A percentile compares a stretch with the other conserved stretches of the same genome.
These are phyloP conservation scores for Magnusiomyces sp. DNA, from an alignment of 1,139 yeast species.

Conservation along the genomic window DNA sequence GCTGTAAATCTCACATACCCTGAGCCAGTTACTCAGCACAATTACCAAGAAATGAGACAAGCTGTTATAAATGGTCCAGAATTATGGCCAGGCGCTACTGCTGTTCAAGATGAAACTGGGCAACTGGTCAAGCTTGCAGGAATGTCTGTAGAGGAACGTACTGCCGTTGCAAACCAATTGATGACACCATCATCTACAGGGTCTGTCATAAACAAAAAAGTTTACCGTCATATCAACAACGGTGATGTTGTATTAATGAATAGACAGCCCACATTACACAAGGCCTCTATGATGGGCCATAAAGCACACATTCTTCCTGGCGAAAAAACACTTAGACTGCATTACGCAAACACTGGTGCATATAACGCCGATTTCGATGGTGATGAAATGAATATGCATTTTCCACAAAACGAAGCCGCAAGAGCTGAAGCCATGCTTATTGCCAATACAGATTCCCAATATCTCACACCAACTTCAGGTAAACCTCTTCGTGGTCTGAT, in stretches of 20 bases:
- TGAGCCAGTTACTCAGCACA: conserved; percentile 95
- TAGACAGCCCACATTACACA: conserved; percentile 98
- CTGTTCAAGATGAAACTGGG: conserved; percentile 96
- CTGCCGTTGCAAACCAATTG: conserved; percentile 91
- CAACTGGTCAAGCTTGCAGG: conserved; percentile 70
- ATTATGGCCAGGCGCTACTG: conserved; percentile 98
- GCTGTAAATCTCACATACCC: conserved; percentile 94
- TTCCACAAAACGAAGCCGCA: conserved; percentile 97
- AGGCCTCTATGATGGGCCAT: conserved; percentile 99
- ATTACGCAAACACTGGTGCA: conserved; percentile 98
- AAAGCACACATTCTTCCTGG: conserved; percentile 94
- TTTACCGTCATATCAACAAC: conserved; percentile 85
- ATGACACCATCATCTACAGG: conserved; percentile 67
- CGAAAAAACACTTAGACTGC: conserved; percentile 91
- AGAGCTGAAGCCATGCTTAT: conserved; percentile 91
- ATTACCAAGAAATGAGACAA: conserved; percentile 81
- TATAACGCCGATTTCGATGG: conserved; percentile 99
- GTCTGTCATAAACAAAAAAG: conserved; percentile 75
- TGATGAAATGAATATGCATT: conserved; percentile 99
- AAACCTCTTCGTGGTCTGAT: conserved; percentile 96
- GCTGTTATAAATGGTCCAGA: conserved; percentile 97
- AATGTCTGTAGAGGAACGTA: conserved; percentile 89
- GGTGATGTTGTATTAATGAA: conserved; percentile 96
- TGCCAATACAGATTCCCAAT: conserved; percentile 96
- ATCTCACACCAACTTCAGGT: conserved; percentile 96